phyloP scores from a whole-genome alignment of 2,329 filamentous ascomycete genomes.

The Clonostachys sp. region DNA sequence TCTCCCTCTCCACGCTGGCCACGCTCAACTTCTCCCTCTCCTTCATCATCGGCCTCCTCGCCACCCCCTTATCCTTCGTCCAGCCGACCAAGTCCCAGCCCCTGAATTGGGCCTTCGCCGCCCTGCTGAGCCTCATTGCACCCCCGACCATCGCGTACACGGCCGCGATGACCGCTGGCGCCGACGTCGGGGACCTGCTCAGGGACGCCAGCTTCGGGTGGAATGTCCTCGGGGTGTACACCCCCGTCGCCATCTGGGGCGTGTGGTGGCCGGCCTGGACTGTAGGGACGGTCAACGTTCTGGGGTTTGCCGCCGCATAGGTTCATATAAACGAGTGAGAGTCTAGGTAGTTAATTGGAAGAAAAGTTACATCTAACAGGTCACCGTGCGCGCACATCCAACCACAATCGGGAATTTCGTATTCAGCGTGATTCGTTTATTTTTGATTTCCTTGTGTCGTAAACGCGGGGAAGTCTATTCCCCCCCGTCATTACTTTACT shows the following conservation, averaged over 20 bases:
- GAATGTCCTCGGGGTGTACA: conserved; percentile 87
- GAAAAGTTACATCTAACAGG: no score
- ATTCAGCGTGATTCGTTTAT: no score
- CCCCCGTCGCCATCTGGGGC: conserved; percentile 85
- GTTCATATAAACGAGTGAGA: no score
- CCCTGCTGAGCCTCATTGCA: conserved; percentile 54
- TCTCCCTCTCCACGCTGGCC: conserved; percentile 86
- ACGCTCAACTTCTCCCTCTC: conserved; percentile 94
- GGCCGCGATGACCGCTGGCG: conserved; percentile 33
- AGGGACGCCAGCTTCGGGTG: conserved; percentile 78
- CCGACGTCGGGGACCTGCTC: conserved; percentile 54
- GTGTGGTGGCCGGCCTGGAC: conserved; percentile 96
- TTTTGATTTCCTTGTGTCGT: no score
- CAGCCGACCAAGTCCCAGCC: conserved; percentile 36
- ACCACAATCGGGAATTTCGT: no score
- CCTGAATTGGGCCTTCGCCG: conserved; percentile 33
- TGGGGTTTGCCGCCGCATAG: conserved; percentile 22
- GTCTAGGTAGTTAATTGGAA: no score
- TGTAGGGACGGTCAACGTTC: conserved; percentile 52
- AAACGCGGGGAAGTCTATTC: no score
- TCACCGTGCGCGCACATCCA: no score
- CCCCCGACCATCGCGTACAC: conserved; percentile 52
- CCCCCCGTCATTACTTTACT: no score
- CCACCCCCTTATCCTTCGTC: conserved; percentile 75
- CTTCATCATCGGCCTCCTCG: conserved; percentile 76